These are phyloP conservation scores for Phascolomyces articulosus DNA, from an alignment of 371 early-diverging fungal species.

Conservation along the genomic window DNA sequence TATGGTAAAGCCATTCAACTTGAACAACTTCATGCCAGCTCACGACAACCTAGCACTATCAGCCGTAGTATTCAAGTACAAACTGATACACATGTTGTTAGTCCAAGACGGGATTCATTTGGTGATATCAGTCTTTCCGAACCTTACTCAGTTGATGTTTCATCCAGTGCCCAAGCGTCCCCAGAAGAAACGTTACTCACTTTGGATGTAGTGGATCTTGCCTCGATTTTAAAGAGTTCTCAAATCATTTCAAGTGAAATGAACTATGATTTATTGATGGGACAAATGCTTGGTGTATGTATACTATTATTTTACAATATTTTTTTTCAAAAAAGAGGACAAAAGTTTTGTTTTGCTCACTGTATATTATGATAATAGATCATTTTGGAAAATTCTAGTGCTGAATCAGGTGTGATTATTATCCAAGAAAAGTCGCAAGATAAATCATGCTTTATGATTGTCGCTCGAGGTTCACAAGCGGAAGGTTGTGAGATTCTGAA, in stretches of 20 bases:
- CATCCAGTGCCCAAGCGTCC: conserved; percentile 13
- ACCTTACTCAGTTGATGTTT: conserved; percentile 19
- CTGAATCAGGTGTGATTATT: conserved; percentile 52
- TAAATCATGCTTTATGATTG: conserved; percentile 39
- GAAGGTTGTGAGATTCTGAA: conserved; percentile 40
- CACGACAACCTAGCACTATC: neutral
- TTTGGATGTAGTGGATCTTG: conserved; percentile 50
- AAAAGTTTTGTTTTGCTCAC: neutral
- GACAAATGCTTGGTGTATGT: conserved; percentile 47
- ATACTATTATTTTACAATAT: neutral
- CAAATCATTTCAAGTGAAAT: conserved; percentile 58
- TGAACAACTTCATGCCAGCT: conserved; percentile 7
- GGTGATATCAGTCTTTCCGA: conserved; percentile 29
- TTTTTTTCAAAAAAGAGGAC: neutral
- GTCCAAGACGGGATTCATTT: conserved; percentile 21
- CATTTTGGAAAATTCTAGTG: conserved; percentile 51
- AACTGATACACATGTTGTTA: conserved; percentile 27
- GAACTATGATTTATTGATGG: conserved; percentile 55
- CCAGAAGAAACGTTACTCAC: conserved; percentile 47
- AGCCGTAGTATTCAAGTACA: conserved; percentile 24
- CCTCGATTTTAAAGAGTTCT: conserved; percentile 52
- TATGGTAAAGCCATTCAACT: conserved; percentile 43
- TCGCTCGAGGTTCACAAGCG: conserved; percentile 44
- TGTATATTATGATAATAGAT: conserved; percentile 18
- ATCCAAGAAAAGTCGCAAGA: conserved; percentile 49